Conservation (phyloP, 2,329 filamentous ascomycete genomes). For the Exophiala calicioides region DNA sequence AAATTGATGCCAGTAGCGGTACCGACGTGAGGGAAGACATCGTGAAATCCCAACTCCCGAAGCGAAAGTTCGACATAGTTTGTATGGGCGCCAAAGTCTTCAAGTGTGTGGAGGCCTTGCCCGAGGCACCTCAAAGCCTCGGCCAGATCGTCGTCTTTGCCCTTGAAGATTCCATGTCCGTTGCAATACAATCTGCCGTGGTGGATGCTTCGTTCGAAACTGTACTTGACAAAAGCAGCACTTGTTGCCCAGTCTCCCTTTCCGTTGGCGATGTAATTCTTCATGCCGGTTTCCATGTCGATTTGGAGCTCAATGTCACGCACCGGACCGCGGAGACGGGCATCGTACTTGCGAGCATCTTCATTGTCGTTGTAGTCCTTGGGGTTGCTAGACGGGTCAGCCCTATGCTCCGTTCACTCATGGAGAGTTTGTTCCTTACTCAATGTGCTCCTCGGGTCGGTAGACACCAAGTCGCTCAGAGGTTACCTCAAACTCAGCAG, state of each 20-base stretch:
- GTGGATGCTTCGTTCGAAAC: conserved; percentile 72
- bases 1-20: conserved; percentile 64
- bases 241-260: conserved; percentile 85
- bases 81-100: conserved; percentile 78
- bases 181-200: conserved; percentile 73
- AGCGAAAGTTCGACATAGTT: conserved; percentile 81
- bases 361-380: conserved; percentile 81
- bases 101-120: conserved; percentile 74
- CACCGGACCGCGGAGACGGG: conserved; percentile 78
- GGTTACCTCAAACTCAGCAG: conserved; percentile 80
- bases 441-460: conserved; percentile 66
- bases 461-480: conserved; percentile 78
- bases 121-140: conserved; percentile 76
- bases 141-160: conserved; percentile 74
- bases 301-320: conserved; percentile 70
- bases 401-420: conserved; percentile 5
- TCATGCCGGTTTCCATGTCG: conserved; percentile 84
- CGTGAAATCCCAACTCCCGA: conserved; percentile 67
- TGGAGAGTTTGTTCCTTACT: conserved; percentile 37
- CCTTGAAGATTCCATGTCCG: conserved; percentile 58
- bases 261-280: conserved; percentile 98
- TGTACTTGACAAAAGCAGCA: conserved; percentile 77
- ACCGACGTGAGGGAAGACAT: conserved; percentile 76
- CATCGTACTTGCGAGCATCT: conserved; percentile 81
- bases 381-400: conserved; percentile 66